These are phyloP conservation scores for Pyrenophora teres DNA, from an alignment of 2,329 filamentous ascomycete genomes.

Conservation along the genomic window DNA sequence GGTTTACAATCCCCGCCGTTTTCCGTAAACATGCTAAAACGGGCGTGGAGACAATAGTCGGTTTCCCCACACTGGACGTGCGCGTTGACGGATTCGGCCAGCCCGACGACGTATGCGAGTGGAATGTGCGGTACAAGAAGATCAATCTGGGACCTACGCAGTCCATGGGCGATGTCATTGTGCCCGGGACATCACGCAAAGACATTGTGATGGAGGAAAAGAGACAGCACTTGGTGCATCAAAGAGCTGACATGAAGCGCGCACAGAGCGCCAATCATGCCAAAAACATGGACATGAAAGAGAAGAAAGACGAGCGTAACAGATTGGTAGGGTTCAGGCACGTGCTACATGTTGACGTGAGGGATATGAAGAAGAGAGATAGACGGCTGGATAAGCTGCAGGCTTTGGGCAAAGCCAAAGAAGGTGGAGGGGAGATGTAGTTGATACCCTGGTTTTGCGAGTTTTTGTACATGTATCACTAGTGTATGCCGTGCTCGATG, in stretches of 20 bases:
- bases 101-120: conserved; percentile 15
- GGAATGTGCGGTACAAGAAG: conserved; percentile 36
- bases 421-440: background rate
- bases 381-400: background rate
- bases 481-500: too few species aligned
- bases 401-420: too few species aligned
- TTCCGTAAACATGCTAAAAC: conserved; percentile 22
- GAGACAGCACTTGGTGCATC: background rate
- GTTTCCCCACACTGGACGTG: conserved; percentile 32
- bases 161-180: conserved; percentile 8
- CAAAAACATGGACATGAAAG: background rate
- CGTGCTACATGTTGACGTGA: conserved; percentile 2
- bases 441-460: too few species aligned
- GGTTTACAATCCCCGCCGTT: conserved; percentile 30
- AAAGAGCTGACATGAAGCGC: background rate
- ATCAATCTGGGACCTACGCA: conserved; percentile 17
- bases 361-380: background rate
- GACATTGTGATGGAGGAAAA: conserved; percentile 12
- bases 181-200: conserved; percentile 10
- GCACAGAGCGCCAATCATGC: background rate
- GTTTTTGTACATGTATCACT: too few species aligned
- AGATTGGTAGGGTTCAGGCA: conserved; percentile 4
- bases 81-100: conserved; percentile 14
- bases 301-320: background rate
- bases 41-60: conserved; percentile 24